Conservation (phyloP, 2,329 filamentous ascomycete species). For the Trichoderma guizhouense region DNA sequence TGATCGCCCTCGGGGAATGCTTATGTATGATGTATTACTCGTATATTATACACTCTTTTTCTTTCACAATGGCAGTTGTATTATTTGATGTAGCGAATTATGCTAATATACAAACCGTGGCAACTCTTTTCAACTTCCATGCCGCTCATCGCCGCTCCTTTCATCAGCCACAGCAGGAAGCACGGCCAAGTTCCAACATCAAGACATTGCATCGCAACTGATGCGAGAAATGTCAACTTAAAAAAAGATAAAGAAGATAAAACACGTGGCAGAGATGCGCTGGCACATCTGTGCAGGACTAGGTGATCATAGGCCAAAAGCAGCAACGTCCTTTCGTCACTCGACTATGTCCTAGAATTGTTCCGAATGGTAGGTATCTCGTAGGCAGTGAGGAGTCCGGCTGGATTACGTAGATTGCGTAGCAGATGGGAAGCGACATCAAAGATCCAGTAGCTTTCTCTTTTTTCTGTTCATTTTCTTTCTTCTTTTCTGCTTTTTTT, state of each 20-base stretch:
- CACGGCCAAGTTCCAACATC: background rate
- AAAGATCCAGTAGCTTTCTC: background rate
- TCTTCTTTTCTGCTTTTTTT: background rate
- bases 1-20: background rate
- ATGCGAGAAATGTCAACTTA: background rate
- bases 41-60: background rate
- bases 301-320: background rate
- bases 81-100: background rate
- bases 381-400: background rate
- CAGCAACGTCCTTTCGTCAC: background rate
- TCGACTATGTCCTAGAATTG: background rate
- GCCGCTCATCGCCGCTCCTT: background rate
- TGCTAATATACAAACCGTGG: slow-evolving; percentile 14
- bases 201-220: background rate
- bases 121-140: background rate
- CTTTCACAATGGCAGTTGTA: background rate
- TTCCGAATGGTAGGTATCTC: background rate
- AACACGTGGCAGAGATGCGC: background rate
- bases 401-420: background rate
- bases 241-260: background rate
- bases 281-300: background rate
- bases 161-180: background rate
- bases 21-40: background rate
- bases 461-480: background rate
- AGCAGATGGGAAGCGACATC: background rate